A percentile compares a stretch with the other conserved stretches of the same genome.
These are phyloP conservation scores for Acacia confusa DNA, from an alignment of 306 rosid species.

Conservation along the genomic window DNA sequence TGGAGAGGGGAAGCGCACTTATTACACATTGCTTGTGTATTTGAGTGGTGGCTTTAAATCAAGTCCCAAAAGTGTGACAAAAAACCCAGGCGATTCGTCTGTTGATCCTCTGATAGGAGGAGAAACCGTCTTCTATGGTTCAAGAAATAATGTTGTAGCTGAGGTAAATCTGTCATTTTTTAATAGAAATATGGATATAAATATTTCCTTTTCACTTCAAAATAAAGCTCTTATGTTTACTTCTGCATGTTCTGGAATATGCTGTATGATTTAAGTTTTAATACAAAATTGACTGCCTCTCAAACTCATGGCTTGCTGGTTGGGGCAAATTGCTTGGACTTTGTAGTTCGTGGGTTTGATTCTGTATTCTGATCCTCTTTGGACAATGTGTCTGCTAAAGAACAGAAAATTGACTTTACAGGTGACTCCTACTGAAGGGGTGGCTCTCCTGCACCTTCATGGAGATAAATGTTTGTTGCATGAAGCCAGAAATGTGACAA, in stretches of 20 bases:
- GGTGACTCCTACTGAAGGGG: constrained; percentile 91
- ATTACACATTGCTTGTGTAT: constrained; percentile 82
- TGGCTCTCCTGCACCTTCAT: constrained; percentile 90
- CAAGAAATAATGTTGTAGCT: constrained; percentile 72
- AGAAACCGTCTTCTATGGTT: constrained; percentile 87
- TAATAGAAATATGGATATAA: not conserved
- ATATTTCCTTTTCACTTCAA: constrained; percentile 1
- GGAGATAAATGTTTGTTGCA: constrained; percentile 92
- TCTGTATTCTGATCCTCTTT: too few species aligned
- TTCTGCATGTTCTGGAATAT: constrained; percentile 22
- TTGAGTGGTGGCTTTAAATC: constrained; percentile 71
- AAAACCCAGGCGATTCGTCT: constrained; percentile 40
- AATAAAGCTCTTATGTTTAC: not conserved
- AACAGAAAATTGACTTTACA: constrained; percentile 31
- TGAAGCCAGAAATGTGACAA: constrained; percentile 83
- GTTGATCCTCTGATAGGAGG: constrained; percentile 77
- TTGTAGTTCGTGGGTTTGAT: too few species aligned
- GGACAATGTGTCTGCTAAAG: too few species aligned
- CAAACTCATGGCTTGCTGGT: too few species aligned
- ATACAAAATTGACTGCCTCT: constrained; percentile 18
- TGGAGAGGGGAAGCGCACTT: constrained; percentile 73
- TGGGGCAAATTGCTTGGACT: too few species aligned
- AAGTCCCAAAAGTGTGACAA: constrained; percentile 48
- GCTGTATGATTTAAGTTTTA: constrained; percentile 32
- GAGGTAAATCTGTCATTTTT: constrained; percentile 53